Conservation (phyloP, 2,329 filamentous ascomycete genomes). For the Fusarium pilosicola region DNA sequence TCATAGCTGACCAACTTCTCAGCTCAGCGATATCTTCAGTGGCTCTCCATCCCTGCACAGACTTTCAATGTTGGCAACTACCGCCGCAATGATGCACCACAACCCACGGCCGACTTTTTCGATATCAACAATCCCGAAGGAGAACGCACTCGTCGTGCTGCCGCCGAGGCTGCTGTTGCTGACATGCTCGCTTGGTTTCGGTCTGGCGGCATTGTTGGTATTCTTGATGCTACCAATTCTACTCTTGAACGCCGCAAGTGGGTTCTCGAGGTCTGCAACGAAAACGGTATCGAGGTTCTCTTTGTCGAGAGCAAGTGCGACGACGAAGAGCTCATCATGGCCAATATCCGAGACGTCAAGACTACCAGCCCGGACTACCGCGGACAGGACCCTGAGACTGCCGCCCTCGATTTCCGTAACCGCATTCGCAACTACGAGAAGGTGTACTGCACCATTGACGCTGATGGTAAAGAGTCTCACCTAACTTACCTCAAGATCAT, state of each 20-base stretch:
- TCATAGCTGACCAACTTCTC: conserved; percentile 16
- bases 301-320: conserved; percentile 99
- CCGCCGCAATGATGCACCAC: conserved; percentile 87
- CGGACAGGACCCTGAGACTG: conserved; percentile 91
- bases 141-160: conserved; percentile 86
- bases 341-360: conserved; percentile 97
- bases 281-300: conserved; percentile 85
- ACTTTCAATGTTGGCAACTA: conserved; percentile 99
- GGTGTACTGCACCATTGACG: conserved; percentile 92
- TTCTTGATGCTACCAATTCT: conserved; percentile 96
- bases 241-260: conserved; percentile 89
- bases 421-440: conserved; percentile 98
- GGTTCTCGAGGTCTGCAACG: conserved; percentile 83
- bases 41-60: conserved; percentile 92
- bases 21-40: conserved; percentile 94
- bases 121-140: conserved; percentile 90
- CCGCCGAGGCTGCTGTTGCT: conserved; percentile 88
- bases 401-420: conserved; percentile 90
- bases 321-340: conserved; percentile 95
- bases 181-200: conserved; percentile 97
- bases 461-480: conserved; percentile 79
- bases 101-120: conserved; percentile 94
- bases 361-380: conserved; percentile 94
- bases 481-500: conserved; percentile 98
- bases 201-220: conserved; percentile 83